Evolutionary conservation across 2,329 filamentous ascomycete genomes (phyloP), one percentile per base, ranked within the genome.

Genomic region (Cladosporium velox): DNA sequence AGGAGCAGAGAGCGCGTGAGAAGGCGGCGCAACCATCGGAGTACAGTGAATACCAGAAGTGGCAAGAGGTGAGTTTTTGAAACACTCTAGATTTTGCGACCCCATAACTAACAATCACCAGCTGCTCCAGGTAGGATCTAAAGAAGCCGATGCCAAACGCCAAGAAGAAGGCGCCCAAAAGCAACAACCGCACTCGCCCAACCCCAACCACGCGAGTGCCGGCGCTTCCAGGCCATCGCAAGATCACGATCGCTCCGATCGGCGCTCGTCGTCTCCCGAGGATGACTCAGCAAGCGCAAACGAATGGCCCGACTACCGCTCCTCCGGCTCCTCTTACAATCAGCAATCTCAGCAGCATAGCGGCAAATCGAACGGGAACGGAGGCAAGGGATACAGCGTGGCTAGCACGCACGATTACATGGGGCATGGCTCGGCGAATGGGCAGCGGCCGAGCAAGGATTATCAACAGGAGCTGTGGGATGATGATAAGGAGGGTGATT

Each of bases 21-120:
- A 59, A 65, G 64, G 65, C 65, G 34, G 49, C 47, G 10, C 73
- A 74, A 65, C 70, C 72, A 34, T 72, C 73, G 60, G 75, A 77
- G 68, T 77, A 75, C 66, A 72, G 69, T 47, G 75, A 77, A 68
- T 77, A 77, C 57, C 75, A 78, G 72, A 68, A 72, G 47, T 77
- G 73, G 72, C 76, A 77, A 68, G 74, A 78, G 74, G 77, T 78
- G 60, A 73, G 76, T 35, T n/a, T 12, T 65, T n/a, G n/a, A 57
- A 24, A 41, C 2, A 28, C 44, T 44, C 14, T 21, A 44, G 15
- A 57, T 47, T 4, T 3, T 6, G 11, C 15, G 14, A 32, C 35
- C 3, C 34, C 15, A 8, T 47, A 18, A 38, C 61, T 57, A 30
- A 51, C 44, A 38, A 14, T 15, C 54, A 58, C 14, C n/a, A 64